Percentiles rank a stretch among this genome's conserved stretches.
These are phyloP conservation scores for Scutellaria baicalensis DNA, from an alignment of 257 asterid genomes.

Conservation along the genomic window DNA sequence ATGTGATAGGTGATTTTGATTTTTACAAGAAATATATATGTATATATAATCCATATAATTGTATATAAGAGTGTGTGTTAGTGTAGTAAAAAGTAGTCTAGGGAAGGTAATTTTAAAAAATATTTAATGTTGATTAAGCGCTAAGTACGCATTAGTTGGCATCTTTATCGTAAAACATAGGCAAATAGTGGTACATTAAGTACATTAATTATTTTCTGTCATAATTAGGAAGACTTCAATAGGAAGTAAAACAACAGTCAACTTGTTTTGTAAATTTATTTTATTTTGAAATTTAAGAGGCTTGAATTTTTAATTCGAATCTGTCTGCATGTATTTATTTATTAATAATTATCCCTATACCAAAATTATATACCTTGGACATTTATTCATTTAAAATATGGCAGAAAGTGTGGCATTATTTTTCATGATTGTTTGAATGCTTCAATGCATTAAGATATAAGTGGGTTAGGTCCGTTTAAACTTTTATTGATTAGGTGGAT, in stretches of 20 bases:
- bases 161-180: constrained; percentile 8
- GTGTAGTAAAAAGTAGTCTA: neutral
- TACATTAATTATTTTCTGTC: too few species aligned
- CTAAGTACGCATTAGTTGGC: neutral
- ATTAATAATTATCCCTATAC: neutral
- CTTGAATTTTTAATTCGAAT: neutral
- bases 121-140: neutral
- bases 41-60: too few species aligned
- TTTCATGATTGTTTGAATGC: neutral
- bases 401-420: neutral
- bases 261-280: neutral
- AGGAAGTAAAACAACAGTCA: constrained; percentile 19
- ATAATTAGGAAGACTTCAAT: neutral
- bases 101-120: neutral
- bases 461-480: constrained; percentile 16
- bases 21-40: too few species aligned
- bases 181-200: neutral
- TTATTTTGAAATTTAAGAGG: neutral
- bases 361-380: neutral
- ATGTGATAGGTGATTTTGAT: too few species aligned
- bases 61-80: too few species aligned
- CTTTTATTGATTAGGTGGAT: constrained; percentile 12
- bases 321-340: neutral
- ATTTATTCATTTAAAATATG: neutral
- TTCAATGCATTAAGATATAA: neutral